Percentiles rank a stretch among this genome's conserved stretches.
Conservation (phyloP, 1,284 basidiomycete genomes). For the Malassezia caprae region DNA sequence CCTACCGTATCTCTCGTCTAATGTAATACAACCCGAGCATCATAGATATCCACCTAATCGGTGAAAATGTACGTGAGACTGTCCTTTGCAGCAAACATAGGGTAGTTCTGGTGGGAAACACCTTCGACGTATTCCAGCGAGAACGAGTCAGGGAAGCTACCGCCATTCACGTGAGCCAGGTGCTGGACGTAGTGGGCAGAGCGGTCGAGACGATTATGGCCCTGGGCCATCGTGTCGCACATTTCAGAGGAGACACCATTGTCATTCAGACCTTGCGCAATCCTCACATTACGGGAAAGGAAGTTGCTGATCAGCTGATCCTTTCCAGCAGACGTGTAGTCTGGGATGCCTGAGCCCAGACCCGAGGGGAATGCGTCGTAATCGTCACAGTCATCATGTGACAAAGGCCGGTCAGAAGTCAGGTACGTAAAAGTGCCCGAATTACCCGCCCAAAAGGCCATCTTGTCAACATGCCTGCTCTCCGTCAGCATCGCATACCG, state of each 20-base stretch:
- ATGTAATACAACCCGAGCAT: too few species aligned
- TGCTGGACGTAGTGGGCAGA: slow-evolving; percentile 28
- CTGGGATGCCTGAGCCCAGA: slow-evolving; percentile 7
- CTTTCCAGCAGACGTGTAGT: not conserved
- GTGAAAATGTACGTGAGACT: slow-evolving; percentile 26
- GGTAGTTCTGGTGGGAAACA: slow-evolving; percentile 39
- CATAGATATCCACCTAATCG: not conserved
- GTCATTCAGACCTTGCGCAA: slow-evolving; percentile 31
- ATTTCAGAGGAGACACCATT: slow-evolving; percentile 29
- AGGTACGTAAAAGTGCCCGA: slow-evolving; percentile 16
- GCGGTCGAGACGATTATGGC: slow-evolving; percentile 38
- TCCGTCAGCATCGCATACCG: slow-evolving; percentile 34
- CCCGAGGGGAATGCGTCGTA: slow-evolving; percentile 32
- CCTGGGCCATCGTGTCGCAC: slow-evolving; percentile 31
- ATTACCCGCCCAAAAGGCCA: slow-evolving; percentile 23
- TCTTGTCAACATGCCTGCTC: slow-evolving; percentile 25
- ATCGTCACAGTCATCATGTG: slow-evolving; percentile 10
- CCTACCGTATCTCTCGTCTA: too few species aligned
- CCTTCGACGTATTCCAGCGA: slow-evolving; percentile 30
- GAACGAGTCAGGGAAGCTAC: slow-evolving; percentile 33
- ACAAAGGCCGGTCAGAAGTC: not conserved
- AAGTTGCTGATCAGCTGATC: slow-evolving; percentile 20
- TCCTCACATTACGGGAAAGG: slow-evolving; percentile 26
- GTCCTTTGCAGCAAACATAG: slow-evolving; percentile 31
- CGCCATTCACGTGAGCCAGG: slow-evolving; percentile 10